These are phyloP conservation scores for Tolypocladium cylindrosporum DNA, from an alignment of 2,329 filamentous ascomycete species.

Conservation along the genomic window DNA sequence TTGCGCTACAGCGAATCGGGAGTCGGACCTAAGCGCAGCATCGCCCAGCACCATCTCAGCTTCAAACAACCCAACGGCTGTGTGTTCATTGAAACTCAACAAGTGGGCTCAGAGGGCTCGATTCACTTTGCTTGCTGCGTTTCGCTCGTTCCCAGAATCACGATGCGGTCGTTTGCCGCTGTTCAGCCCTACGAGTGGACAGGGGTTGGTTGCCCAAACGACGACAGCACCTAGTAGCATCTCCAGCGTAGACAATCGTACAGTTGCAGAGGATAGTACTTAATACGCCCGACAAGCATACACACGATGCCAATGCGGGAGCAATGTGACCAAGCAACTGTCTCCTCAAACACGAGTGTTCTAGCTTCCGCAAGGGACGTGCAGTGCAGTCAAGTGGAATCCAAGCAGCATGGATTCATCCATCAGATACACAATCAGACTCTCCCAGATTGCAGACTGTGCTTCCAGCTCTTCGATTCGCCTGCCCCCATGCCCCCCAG, in stretches of 20 bases:
- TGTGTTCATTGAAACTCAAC: neutral
- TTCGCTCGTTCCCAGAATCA: no score
- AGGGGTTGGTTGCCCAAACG: neutral
- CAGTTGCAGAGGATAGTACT: neutral
- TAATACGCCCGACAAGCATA: no score
- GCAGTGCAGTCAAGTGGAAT: no score
- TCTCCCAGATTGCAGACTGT: neutral
- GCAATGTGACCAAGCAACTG: neutral
- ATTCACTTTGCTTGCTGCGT: no score
- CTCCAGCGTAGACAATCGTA: neutral
- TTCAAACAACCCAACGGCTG: neutral
- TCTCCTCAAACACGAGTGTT: neutral
- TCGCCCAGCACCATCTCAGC: neutral
- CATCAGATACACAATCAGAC: neutral
- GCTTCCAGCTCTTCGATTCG: no score
- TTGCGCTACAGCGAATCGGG: neutral
- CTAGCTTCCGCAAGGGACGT: neutral
- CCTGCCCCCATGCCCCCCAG: neutral
- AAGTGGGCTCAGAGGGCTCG: neutral
- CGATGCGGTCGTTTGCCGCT: neutral
- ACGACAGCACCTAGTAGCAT: no score
- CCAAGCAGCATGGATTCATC: neutral
- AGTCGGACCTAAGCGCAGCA: neutral
- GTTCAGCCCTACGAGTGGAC: neutral
- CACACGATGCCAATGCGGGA: no score